Base-by-base conservation (phyloP, 805 yeast genomes). In the Saturnispora gosingensis region DNA sequence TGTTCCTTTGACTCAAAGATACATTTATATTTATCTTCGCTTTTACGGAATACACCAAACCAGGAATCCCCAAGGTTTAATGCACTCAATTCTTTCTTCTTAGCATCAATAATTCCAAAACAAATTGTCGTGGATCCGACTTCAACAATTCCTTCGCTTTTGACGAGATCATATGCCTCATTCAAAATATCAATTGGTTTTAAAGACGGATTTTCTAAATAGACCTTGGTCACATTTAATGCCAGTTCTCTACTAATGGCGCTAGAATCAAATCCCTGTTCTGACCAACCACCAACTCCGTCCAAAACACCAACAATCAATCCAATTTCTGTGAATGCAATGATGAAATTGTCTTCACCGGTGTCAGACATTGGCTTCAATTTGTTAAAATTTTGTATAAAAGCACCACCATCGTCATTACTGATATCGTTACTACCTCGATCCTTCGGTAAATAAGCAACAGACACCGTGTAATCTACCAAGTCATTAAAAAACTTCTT, bases 241-340 rank as follows among this genome's bases (percentile, higher is more conserved):
- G 96, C 84, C 39, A 91, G 69, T 59, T 87, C 93, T 58, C 95
- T 74, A 40, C 93, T 82, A 54, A 91, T 86, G 7, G 91, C 91
- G 53, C 88, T 78, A 2, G 96, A 86, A 65, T 91, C 97, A 60
- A 81, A 85, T 0, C 97, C 97, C 45, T 86, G 83, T 54, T 87
- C 93, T 1, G 86, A 78, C 97, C 98, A 91, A 3, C 98, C 98
- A 15, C 98, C 98, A 4, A 93, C 98, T 13, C 99, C 99, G 68
- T 91, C 99, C 5, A 97, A 85, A 3, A 86, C 93, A 22, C 91
- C 95, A n/a, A 82, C 74, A 4, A 84, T 78, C 0, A 83, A 55
- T 28, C 67, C 67, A 3, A 75, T 72, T 47, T 69, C 68, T 28
- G 68, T 68, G 22, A 66, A 66, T 8, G 79, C 73, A 27, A 82